These are phyloP conservation scores for Ceratocystis lukuohia DNA, from an alignment of 2,329 filamentous ascomycete genomes.

Conservation along the genomic window DNA sequence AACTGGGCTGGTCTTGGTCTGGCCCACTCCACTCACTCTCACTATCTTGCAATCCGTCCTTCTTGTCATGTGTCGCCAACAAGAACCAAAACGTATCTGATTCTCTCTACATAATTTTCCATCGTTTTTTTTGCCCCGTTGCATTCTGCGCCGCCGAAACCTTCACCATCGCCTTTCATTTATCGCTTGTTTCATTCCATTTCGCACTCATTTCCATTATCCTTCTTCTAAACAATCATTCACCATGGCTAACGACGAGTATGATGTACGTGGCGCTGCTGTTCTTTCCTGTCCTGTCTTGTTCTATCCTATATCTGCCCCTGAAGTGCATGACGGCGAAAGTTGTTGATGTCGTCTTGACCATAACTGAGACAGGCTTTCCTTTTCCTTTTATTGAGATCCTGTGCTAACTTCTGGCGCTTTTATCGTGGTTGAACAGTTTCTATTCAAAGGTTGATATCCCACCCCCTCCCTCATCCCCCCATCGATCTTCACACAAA, in stretches of 20 bases:
- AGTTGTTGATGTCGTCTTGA: neutral
- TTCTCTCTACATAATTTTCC: conserved; percentile 3
- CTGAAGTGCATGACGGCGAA: neutral
- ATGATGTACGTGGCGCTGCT: conserved; percentile 55
- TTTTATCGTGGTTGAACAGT: conserved; percentile 40
- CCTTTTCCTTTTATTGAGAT: conserved; percentile 19
- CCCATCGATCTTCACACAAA: conserved; percentile 14
- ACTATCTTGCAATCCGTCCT: conserved; percentile 2
- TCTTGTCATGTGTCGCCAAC: conserved; percentile 9
- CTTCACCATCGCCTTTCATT: conserved; percentile 15
- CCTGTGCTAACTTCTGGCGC: neutral
- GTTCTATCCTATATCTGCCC: conserved; percentile 25
- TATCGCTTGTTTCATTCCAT: conserved; percentile 9
- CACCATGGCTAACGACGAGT: conserved; percentile 98
- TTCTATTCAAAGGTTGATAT: conserved; percentile 86
- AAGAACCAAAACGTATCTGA: conserved; percentile 12
- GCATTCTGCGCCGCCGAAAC: neutral
- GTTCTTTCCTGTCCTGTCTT: conserved; percentile 22
- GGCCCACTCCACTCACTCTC: neutral
- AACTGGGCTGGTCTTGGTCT: neutral
- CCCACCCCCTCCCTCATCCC: conserved; percentile 22
- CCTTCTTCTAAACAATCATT: conserved; percentile 21
- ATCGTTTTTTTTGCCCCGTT: neutral
- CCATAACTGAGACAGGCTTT: neutral
- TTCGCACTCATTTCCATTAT: conserved; percentile 10